Evolutionary conservation across 805 yeast species (phyloP).

Genomic region (Jamesozyma spencerorum): DNA sequence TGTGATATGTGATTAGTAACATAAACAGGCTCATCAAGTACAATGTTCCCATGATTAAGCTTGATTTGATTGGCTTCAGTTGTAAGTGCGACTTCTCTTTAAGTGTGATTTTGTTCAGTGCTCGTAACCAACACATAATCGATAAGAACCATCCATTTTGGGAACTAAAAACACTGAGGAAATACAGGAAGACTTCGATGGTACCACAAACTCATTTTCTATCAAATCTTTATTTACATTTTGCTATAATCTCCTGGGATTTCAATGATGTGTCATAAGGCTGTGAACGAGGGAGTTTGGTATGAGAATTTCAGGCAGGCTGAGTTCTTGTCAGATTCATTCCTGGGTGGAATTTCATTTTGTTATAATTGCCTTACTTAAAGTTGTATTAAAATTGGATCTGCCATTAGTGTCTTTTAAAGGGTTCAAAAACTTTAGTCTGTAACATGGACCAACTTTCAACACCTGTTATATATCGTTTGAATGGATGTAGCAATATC

Average conservation of each 20-base stretch:
- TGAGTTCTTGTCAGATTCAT: background rate
- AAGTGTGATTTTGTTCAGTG: conserved; percentile 6
- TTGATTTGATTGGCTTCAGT: background rate
- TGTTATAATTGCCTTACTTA: no score
- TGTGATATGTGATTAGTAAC: conserved; percentile 2
- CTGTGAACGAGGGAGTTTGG: background rate
- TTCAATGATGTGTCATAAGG: conserved; percentile 3
- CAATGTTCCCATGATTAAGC: background rate
- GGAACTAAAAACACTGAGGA: conserved; percentile 13
- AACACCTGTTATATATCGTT: conserved; percentile 1
- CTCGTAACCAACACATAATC: conserved; percentile 9
- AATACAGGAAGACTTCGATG: conserved; percentile 9
- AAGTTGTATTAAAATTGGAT: no score
- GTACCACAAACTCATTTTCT: conserved; percentile 5
- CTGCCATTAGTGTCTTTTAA: no score
- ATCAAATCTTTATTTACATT: conserved; percentile 7
- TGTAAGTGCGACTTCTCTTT: conserved; percentile 3
- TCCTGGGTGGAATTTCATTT: background rate
- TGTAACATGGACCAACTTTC: conserved; percentile 4
- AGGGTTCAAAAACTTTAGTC: background rate
- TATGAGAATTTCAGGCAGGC: conserved; percentile 4
- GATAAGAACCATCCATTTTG: conserved; percentile 8
- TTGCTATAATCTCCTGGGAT: conserved; percentile 4
- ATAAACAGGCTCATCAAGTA: background rate
- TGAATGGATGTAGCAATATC: conserved; percentile 7